Evolutionary conservation across 306 rosid genomes (phyloP), one percentile per base, ranked within the genome.

Genomic region (Mucuna pruriens): DNA sequence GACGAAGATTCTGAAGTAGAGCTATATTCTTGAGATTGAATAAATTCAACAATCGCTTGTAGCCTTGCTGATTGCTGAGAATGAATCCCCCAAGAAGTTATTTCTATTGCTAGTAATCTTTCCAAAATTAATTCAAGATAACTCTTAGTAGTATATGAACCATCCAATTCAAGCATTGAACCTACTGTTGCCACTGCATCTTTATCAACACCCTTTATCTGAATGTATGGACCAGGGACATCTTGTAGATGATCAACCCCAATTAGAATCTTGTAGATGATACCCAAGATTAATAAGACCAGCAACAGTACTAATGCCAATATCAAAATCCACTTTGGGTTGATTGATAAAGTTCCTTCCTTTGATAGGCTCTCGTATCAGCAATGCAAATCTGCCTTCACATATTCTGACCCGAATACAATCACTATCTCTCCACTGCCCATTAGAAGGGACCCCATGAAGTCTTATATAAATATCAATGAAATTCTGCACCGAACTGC

Each of bases 221-320:
- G 99, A 82, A 93, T 85, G 88, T 95, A 93, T 72, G 94, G 97
- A 77, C 95, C 90, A 40, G 94, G 81, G 84, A 86, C 90, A 84
- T 93, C 97, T 95, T 95, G 98, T 57, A 95, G 89, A 88, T 93
- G 94, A 89, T 95, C 98, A 64, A 95, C 94, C 92, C 93, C 99
- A 49, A 95, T 83, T 65, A 95, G 80, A 80, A 95, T 93, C 99
- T 95, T n/a, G n/a, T n/a, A n/a, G n/a, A n/a, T n/a, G n/a, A n/a
- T n/a, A n/a, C n/a, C n/a, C n/a, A n/a, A n/a, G n/a, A n/a, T n/a
- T n/a, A n/a, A n/a, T n/a, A n/a, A n/a, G n/a, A n/a, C n/a, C n/a
- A n/a, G n/a, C n/a, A n/a, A n/a, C n/a, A n/a, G n/a, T n/a, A n/a
- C n/a, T n/a, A n/a, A n/a, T n/a, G n/a, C n/a, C n/a, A n/a, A n/a